phyloP scores from a whole-genome alignment of 2,329 filamentous ascomycete species.

The Leptographium lundbergii region DNA sequence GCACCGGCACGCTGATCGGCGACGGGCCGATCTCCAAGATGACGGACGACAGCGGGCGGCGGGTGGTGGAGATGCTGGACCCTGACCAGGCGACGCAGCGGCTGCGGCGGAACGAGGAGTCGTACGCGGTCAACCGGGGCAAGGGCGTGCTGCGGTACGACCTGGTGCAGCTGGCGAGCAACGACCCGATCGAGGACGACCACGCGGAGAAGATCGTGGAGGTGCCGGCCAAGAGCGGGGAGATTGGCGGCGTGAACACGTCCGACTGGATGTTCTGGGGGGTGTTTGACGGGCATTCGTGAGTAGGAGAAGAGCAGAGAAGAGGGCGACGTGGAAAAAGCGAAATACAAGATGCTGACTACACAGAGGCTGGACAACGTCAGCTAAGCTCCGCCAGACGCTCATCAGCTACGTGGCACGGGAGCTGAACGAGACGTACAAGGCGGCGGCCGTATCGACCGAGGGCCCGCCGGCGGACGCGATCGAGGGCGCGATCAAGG shows the following conservation, averaged over 20 bases:
- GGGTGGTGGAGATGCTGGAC: slow-evolving; percentile 90
- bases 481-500: slow-evolving; percentile 85
- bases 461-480: slow-evolving; percentile 62
- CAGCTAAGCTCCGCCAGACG: slow-evolving; percentile 83
- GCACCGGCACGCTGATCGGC: slow-evolving; percentile 73
- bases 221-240: slow-evolving; percentile 45
- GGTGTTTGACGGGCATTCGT: slow-evolving; percentile 95
- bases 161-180: slow-evolving; percentile 85
- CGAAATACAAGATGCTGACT: no score
- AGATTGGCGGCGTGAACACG: slow-evolving; percentile 23
- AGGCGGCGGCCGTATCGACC: slow-evolving; percentile 46
- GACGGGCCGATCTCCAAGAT: slow-evolving; percentile 82
- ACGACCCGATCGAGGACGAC: slow-evolving; percentile 96
- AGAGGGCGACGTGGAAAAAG: no score
- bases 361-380: slow-evolving; percentile 86
- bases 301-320: no score
- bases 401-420: slow-evolving; percentile 87
- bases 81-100: slow-evolving; percentile 88
- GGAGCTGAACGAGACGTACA: slow-evolving; percentile 87
- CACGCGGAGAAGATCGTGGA: slow-evolving; percentile 97
- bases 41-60: slow-evolving; percentile 70
- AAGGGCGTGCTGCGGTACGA: slow-evolving; percentile 91
- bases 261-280: slow-evolving; percentile 99
- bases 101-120: slow-evolving; percentile 79
- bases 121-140: slow-evolving; percentile 78